Evolutionary conservation across 169 alveolate genomes (phyloP).

Genomic region (Plasmodium reichenowi): DNA sequence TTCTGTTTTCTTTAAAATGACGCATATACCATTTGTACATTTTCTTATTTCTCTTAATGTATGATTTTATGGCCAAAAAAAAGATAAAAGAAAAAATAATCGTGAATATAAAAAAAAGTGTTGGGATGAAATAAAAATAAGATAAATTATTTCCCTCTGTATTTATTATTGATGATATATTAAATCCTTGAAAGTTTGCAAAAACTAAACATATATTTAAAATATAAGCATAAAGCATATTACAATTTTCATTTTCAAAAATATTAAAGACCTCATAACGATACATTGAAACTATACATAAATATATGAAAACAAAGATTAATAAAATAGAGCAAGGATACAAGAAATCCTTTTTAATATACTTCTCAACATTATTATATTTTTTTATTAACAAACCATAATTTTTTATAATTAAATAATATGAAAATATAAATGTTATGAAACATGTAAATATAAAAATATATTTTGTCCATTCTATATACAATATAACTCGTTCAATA

Average conservation of each 20-base stretch:
- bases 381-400: constrained; percentile 62
- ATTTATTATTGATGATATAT: constrained; percentile 30
- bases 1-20: neutral
- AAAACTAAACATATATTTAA: constrained; percentile 62
- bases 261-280: constrained; percentile 34
- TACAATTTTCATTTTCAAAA: constrained; percentile 38
- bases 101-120: constrained; percentile 61
- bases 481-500: constrained; percentile 5
- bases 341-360: constrained; percentile 54
- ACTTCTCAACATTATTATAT: constrained; percentile 60
- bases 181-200: constrained; percentile 70
- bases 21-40: constrained; percentile 21
- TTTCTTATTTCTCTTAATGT: constrained; percentile 50
- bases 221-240: constrained; percentile 39
- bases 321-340: constrained; percentile 47
- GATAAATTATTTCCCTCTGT: constrained; percentile 21
- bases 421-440: constrained; percentile 32
- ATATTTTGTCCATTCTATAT: constrained; percentile 23
- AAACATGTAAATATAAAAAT: constrained; percentile 18
- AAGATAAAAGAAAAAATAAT: constrained; percentile 56
- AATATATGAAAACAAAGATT: constrained; percentile 45
- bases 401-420: constrained; percentile 19
- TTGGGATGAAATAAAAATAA: constrained; percentile 31
- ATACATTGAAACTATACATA: constrained; percentile 42
- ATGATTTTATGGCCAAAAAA: constrained; percentile 57